phyloP scores from a whole-genome alignment of 306 rosid species.

The Argentina anserina region DNA sequence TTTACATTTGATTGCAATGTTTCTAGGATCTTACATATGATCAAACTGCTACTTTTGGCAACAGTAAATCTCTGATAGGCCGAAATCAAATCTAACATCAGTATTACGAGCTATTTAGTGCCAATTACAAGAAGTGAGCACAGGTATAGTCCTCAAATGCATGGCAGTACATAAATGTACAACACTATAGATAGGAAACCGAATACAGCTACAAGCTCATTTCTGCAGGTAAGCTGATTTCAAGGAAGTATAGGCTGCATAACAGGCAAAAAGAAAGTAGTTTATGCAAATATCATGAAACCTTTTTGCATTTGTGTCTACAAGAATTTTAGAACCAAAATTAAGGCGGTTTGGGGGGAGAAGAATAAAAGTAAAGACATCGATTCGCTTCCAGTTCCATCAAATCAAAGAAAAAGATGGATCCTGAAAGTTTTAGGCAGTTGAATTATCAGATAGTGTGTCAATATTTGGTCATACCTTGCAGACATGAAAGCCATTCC shows the following conservation, averaged over 20 bases:
- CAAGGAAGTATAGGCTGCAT: conserved; percentile 88
- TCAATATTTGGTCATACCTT: conserved; percentile 42
- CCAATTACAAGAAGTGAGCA: background rate
- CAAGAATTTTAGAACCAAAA: background rate
- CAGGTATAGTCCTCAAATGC: background rate
- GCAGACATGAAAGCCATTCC: conserved; percentile 99
- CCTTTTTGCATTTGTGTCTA: background rate
- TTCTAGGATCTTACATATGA: conserved; percentile 1
- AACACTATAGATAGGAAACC: conserved; percentile 6
- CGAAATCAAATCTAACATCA: background rate
- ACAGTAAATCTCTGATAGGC: background rate
- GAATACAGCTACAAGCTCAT: conserved; percentile 60
- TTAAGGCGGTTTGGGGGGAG: no score
- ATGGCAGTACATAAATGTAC: conserved; percentile 21
- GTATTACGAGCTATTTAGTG: background rate
- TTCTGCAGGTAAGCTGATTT: conserved; percentile 84
- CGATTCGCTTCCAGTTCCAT: background rate
- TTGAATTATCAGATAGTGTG: background rate
- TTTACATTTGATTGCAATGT: background rate
- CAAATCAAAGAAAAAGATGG: background rate
- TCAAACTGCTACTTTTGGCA: background rate
- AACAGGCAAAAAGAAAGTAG: conserved; percentile 21
- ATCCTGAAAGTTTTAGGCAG: background rate
- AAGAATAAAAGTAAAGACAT: background rate
- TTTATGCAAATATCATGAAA: background rate